These are phyloP conservation scores for Yamadazyma friedrichii DNA, from an alignment of 1,139 yeast genomes.

Conservation along the genomic window DNA sequence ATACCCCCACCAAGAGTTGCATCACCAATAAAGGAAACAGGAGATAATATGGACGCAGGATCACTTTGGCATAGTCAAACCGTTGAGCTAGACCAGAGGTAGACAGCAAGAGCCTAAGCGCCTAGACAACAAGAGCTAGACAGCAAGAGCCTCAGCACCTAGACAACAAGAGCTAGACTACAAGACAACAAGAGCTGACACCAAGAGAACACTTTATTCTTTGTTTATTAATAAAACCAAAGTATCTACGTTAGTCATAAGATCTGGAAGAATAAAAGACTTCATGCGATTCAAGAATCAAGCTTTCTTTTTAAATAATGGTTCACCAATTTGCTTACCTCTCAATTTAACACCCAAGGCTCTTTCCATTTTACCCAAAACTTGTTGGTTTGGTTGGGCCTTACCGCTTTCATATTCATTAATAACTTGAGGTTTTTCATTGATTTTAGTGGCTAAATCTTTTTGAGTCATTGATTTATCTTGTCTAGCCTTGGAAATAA, in stretches of 20 bases:
- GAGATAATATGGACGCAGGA: no score
- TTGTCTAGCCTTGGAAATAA: slow-evolving; percentile 82
- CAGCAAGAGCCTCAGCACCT: no score
- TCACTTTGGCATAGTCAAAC: no score
- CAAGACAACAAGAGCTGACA: no score
- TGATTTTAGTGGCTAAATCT: slow-evolving; percentile 91
- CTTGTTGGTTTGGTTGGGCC: slow-evolving; percentile 95
- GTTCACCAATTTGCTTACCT: slow-evolving; percentile 94
- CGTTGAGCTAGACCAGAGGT: no score
- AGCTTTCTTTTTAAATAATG: slow-evolving; percentile 75
- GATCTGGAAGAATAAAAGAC: background rate
- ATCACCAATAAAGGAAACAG: no score
- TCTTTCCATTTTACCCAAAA: slow-evolving; percentile 88
- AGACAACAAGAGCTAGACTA: no score
- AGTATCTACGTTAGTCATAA: background rate
- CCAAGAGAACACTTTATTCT: no score
- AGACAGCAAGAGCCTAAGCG: no score
- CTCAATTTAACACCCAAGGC: slow-evolving; percentile 92
- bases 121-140: no score
- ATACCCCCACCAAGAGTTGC: no score
- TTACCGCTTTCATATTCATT: slow-evolving; percentile 97
- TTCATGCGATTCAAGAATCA: slow-evolving; percentile 17
- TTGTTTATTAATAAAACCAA: background rate
- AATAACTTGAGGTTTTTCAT: slow-evolving; percentile 93
- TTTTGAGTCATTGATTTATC: slow-evolving; percentile 90